phyloP scores from a whole-genome alignment of 2,329 filamentous ascomycete genomes.

The Didymella pinodella region DNA sequence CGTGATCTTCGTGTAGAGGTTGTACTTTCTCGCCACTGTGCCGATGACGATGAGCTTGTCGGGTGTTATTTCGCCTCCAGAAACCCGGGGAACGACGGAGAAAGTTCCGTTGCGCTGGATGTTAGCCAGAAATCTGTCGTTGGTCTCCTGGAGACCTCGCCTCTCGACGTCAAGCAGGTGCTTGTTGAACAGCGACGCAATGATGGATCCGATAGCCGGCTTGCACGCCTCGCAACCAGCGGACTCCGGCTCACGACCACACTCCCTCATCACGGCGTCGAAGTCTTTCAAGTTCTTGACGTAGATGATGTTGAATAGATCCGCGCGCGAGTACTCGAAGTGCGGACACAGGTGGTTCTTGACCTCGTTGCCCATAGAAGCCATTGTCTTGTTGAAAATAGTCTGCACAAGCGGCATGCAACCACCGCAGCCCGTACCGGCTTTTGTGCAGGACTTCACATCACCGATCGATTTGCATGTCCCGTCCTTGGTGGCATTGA shows the following conservation, averaged over 20 bases:
- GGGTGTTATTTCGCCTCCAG: slow-evolving; percentile 86
- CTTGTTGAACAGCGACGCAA: slow-evolving; percentile 82
- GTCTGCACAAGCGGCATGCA: slow-evolving; percentile 88
- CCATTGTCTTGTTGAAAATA: slow-evolving; percentile 91
- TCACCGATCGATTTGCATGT: slow-evolving; percentile 82
- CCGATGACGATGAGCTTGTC: slow-evolving; percentile 86
- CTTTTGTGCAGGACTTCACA: slow-evolving; percentile 89
- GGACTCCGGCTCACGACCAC: slow-evolving; percentile 74
- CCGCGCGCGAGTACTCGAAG: slow-evolving; percentile 82
- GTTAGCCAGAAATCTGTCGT: slow-evolving; percentile 86
- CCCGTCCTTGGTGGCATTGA: slow-evolving; percentile 75
- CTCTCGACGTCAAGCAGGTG: slow-evolving; percentile 76
- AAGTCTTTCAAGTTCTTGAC: slow-evolving; percentile 80
- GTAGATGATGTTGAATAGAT: slow-evolving; percentile 89
- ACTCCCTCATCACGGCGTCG: slow-evolving; percentile 77
- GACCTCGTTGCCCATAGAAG: slow-evolving; percentile 83
- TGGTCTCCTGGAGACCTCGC: slow-evolving; percentile 86
- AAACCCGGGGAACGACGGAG: slow-evolving; percentile 83
- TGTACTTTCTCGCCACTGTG: slow-evolving; percentile 82
- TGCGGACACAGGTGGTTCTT: slow-evolving; percentile 87
- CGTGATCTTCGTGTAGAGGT: slow-evolving; percentile 89
- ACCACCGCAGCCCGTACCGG: slow-evolving; percentile 87
- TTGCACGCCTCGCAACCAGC: slow-evolving; percentile 88
- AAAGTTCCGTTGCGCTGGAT: slow-evolving; percentile 93
- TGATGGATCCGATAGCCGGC: slow-evolving; percentile 80